Evolutionary conservation across 495 filamentous ascomycete species (phyloP).

Genomic region (Halenospora varia): DNA sequence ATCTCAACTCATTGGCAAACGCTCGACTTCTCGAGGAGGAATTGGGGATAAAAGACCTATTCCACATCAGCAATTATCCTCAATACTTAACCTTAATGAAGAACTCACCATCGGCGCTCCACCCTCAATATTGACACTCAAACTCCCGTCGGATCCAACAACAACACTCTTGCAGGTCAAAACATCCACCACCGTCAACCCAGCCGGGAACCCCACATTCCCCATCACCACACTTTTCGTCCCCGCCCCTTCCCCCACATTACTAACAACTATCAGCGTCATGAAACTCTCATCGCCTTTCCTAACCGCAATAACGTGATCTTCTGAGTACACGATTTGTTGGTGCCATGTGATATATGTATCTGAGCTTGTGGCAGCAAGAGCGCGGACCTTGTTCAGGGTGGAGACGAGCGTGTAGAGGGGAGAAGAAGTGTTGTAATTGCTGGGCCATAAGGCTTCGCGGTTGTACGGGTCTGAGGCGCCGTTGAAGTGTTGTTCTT

Average conservation of each 20-base stretch:
- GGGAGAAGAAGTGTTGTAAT: slow-evolving; percentile 51
- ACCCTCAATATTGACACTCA: neutral
- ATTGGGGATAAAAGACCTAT: neutral
- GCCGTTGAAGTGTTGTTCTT: slow-evolving; percentile 66
- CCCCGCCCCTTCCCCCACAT: slow-evolving; percentile 44
- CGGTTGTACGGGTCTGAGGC: slow-evolving; percentile 57
- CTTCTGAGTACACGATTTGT: slow-evolving; percentile 50
- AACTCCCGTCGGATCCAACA: neutral
- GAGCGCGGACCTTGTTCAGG: slow-evolving; percentile 54
- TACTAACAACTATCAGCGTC: slow-evolving; percentile 56
- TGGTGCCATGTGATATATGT: slow-evolving; percentile 49
- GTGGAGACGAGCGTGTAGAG: slow-evolving; percentile 54
- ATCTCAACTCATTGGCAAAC: neutral
- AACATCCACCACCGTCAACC: slow-evolving; percentile 29
- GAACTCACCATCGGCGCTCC: slow-evolving; percentile 1
- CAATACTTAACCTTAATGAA: no score
- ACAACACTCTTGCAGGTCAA: slow-evolving; percentile 21
- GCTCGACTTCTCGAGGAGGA: neutral
- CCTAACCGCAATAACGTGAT: slow-evolving; percentile 53
- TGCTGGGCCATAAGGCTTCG: slow-evolving; percentile 67
- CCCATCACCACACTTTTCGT: slow-evolving; percentile 41
- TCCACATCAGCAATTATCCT: neutral
- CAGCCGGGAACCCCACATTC: slow-evolving; percentile 26
- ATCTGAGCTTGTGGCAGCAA: slow-evolving; percentile 39
- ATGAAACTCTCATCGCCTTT: slow-evolving; percentile 54